Evolutionary conservation across 2,329 filamentous ascomycete genomes (phyloP), one percentile per base, ranked within the genome.

Genomic region (Sporothrix curviconia): DNA sequence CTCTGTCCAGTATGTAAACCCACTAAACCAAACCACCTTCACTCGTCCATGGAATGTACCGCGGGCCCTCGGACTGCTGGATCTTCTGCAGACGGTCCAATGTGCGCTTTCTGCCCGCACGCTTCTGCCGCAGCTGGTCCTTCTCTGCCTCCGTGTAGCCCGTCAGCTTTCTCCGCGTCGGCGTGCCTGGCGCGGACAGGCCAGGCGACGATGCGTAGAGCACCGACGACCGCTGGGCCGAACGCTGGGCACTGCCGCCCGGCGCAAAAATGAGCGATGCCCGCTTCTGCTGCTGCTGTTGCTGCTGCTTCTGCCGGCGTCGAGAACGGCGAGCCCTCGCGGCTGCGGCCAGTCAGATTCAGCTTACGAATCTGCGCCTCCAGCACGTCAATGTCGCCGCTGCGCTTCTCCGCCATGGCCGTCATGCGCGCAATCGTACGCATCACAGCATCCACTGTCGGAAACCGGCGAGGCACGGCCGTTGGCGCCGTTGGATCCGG

Each of bases 401-500:
- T 94, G 68, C 90, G 89, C 73, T 90, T 90, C 76, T 97, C 90
- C 0, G 89, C 89, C 86, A 96, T 92, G 59, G 78, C 82, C 34
- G 92, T 96, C 87, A 99, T 92, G 68, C 94, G 96, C 58, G 79
- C 78, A 63, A 99, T 95, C 1, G 94, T 99, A 59, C 89, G 89
- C 64, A 92, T 86, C 19, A 99, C 89, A 0, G 90, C 90, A 65
- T 96, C 94, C 9, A 96, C 89, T 0, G 92, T 96, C 0, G 94
- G 94, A 4, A n/a, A 86, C 81, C 52, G 79, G 77, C 11, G 59
- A 15, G 8, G 32, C 57, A 1, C 68, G 69, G 6, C 72, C 71
- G 57, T 72, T 79, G 63, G 75, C 80, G 40, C 74, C 4, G 74
- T 69, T 55, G 73, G 74, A 17, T 77, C 79, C 14, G 78, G 63